Evolutionary conservation across 768 basidiomycete genomes (phyloP), one percentile per base, ranked within the genome.

Genomic region (Phallus indusiatus): DNA sequence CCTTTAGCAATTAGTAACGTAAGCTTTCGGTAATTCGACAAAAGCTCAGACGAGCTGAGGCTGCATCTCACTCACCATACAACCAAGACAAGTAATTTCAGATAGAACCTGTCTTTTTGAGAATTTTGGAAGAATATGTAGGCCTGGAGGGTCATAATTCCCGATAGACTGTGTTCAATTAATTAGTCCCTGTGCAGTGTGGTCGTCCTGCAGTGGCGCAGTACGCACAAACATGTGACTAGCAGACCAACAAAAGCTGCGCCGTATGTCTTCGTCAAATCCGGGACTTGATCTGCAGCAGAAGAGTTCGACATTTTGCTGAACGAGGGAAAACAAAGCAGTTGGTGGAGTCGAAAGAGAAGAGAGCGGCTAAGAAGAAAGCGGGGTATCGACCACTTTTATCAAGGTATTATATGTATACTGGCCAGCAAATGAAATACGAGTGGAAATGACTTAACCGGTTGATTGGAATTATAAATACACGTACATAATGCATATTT

Each of bases 141-240:
- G 10, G 35, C 34, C 22, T 55, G 54, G 5, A 55, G 54, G 14
- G 54, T 55, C 54, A 42, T 55, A 24, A 55, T 55, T 8, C 54
- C 54, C 21, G 54, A 55, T 17, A 55, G 35, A 34, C 54, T 55
- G n/a, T n/a, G n/a, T n/a, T n/a, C n/a, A n/a, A n/a, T n/a, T n/a
- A n/a, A n/a, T n/a, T n/a, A n/a, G n/a, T n/a, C n/a, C n/a, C n/a
- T n/a, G n/a, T n/a, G n/a, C n/a, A n/a, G n/a, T n/a, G n/a, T n/a
- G n/a, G n/a, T n/a, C n/a, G n/a, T n/a, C n/a, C n/a, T n/a, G n/a
- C n/a, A n/a, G n/a, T n/a, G n/a, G n/a, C n/a, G n/a, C n/a, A n/a
- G 35, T 24, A 21, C 54, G 7, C 37, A 55, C 54, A 55, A 55
- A 34, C 34, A 17, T 10, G 54, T 37, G 35, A 55, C 28, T 18